Evolutionary conservation across 2,329 filamentous ascomycete genomes (phyloP), one percentile per base, ranked within the genome.

Genomic region (Ophiostoma montium): DNA sequence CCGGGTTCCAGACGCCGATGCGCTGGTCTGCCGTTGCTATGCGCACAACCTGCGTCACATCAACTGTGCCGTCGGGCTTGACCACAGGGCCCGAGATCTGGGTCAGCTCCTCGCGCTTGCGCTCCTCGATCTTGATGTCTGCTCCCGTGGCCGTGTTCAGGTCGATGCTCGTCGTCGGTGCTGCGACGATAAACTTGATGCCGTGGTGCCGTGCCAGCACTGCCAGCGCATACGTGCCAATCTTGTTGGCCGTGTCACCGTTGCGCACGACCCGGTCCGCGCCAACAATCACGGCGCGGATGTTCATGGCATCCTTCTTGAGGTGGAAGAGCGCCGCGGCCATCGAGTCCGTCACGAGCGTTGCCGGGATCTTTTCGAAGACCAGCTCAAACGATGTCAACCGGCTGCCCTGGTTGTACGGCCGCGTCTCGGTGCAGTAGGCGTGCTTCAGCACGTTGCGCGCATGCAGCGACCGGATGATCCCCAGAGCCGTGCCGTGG

Each of bases 191-290:
- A 62, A 98, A 98, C 64, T 90, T 94, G 60, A 96, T 75, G 16
- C 86, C 85, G 59, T 98, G 92, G 60, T 89, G 72, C 56, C 76
- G 81, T 19, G 92, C 92, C 30, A 95, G 74, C n/a, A 96, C 88
- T 3, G 92, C 88, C 4, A 98, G 75, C 49, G 82, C 76, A 63
- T 98, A 96, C 0, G 92, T 98, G 47, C 92, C 92, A 53, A 98
- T 94, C 70, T 98, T 98, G 70, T 98, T 98, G 50, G 92, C 92
- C 0, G 92, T 96, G 67, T 98, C 92, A 30, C 92, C 92, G 59
- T 98, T 98, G 46, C 88, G 85, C 31, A 90, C 92, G 13, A 98
- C 92, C 50, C 92, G 80, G 63, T 98, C 92, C 3, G 92, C 92
- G 27, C 92, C 92, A 0, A 98, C 92, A 30, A 98, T 82, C 47